Base-by-base conservation (phyloP, 2,329 filamentous ascomycete genomes). In the Trichoderma sp. region DNA sequence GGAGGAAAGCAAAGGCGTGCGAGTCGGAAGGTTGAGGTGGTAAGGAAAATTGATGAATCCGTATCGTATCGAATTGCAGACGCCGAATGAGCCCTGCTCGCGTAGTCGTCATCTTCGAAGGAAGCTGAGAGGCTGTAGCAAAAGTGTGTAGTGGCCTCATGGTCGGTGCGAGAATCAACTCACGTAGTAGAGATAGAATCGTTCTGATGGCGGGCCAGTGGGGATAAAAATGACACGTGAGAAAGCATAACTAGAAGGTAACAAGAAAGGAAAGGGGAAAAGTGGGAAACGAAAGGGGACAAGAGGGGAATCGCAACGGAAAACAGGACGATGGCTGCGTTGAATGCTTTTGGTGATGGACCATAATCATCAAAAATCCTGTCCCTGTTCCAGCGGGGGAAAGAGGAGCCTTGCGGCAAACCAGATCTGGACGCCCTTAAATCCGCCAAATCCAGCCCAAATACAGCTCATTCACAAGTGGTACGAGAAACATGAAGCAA, bases 391-490 rank as follows among this genome's bases (percentile, higher is more conserved):
- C 81, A 83, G 85, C 84, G 84, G 85, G 60, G 85, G 83, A 83
- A 86, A 85, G 84, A 85, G 85, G 83, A 89, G 89, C 89, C 89
- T 91, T 86, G 89, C 88, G 89, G 89, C 89, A 89, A 88, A 86
- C 87, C 86, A 90, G 86, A 89, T 91, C 89, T 91, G 88, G 85
- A 75, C 72, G 72, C 72, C 67, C 72, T 53, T 85, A n/a, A 84
- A 85, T 83, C 84, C 85, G 85, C 86, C 86, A 86, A 88, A 88
- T 86, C 84, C 83, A 85, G 87, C 85, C 83, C 85, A 86, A 87
- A 84, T 85, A 83, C 75, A 79, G 73, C 79, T 76, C 77, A 77
- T 79, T 79, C 78, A 79, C 79, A 76, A 80, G 78, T 77, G 78
- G 80, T 78, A 78, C 76, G 77, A 77, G 78, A 80, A 79, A 81